phyloP scores from a whole-genome alignment of 768 basidiomycete genomes.

The Leccinellum luteum region DNA sequence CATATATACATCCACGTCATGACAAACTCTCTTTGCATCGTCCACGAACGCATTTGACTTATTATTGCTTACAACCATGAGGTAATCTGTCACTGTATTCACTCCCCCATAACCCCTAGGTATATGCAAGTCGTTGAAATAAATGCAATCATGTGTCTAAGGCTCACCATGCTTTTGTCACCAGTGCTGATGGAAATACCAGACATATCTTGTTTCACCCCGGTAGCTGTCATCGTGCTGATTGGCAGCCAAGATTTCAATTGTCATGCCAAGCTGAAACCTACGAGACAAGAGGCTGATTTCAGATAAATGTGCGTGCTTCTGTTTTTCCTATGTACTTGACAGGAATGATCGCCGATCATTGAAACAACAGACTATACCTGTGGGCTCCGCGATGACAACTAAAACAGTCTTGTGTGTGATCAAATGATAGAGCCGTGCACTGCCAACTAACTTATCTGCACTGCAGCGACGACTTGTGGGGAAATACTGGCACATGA shows the following conservation, averaged over 20 bases:
- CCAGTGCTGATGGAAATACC: neutral
- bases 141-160: slow-evolving; percentile 8
- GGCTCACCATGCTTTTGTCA: neutral
- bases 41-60: slow-evolving; percentile 12
- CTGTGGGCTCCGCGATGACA: neutral
- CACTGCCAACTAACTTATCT: too few species aligned
- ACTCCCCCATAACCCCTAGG: slow-evolving; percentile 5
- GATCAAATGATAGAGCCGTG: neutral
- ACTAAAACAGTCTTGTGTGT: neutral
- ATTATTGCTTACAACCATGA: slow-evolving; percentile 22
- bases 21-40: slow-evolving; percentile 19
- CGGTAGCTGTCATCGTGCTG: neutral
- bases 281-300: neutral
- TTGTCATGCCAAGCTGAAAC: neutral
- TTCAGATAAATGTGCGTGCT: neutral
- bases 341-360: neutral
- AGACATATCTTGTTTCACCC: neutral
- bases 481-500: too few species aligned
- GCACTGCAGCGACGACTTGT: too few species aligned
- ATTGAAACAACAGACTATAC: neutral
- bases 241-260: too few species aligned
- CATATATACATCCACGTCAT: slow-evolving; percentile 22
- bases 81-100: slow-evolving; percentile 27
- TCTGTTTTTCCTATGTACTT: neutral
- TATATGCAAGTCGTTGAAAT: slow-evolving; percentile 13